Evolutionary conservation across 208 protist species (phyloP).

Genomic region (Leishmania mexicana): DNA sequence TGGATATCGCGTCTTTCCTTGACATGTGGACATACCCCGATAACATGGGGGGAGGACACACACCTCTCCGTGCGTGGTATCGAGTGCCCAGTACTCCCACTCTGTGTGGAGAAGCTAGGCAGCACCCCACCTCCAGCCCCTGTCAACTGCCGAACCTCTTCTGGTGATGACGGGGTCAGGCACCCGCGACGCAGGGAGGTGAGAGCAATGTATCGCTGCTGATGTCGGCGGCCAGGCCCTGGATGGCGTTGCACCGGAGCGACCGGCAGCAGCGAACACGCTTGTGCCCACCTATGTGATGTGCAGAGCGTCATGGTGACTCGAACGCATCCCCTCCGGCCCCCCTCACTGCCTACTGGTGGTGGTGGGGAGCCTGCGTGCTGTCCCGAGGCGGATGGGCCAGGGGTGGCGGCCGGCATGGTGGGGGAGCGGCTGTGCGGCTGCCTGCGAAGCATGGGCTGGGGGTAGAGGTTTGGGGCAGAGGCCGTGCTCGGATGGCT

Average conservation of each 20-base stretch:
- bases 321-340: no score
- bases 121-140: neutral
- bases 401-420: neutral
- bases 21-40: neutral
- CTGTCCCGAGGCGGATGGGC: neutral
- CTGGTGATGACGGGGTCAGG: neutral
- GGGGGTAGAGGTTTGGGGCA: no score
- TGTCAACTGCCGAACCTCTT: neutral
- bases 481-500: no score
- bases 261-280: neutral
- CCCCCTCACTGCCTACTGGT: neutral
- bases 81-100: neutral
- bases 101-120: neutral
- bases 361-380: neutral
- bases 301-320: neutral
- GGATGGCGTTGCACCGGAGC: neutral
- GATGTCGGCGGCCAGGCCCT: neutral
- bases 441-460: no score
- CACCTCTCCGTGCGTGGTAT: neutral
- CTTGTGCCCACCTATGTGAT: neutral
- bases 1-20: neutral
- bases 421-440: neutral
- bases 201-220: neutral
- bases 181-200: neutral
- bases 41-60: neutral